Evolutionary conservation across 345 rosid species (phyloP).

Genomic region (Sapria himalayana): DNA sequence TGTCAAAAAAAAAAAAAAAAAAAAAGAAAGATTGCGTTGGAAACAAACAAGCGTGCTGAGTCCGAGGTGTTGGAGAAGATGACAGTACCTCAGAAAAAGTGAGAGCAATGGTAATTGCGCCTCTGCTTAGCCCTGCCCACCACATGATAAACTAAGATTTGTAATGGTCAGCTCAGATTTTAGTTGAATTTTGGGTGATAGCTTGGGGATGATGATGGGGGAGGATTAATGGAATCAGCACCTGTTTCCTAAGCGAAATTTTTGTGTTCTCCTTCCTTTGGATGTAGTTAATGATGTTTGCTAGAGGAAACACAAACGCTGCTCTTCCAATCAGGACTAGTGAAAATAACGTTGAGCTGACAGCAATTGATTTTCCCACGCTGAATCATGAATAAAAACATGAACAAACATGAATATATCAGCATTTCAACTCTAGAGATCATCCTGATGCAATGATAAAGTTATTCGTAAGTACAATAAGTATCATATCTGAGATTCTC

Average conservation of each 20-base stretch:
- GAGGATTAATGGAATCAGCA: constrained; percentile 4
- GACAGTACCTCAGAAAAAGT: constrained; percentile 27
- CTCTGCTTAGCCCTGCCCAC: constrained; percentile 79
- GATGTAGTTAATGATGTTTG: constrained; percentile 23
- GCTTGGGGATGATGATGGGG: constrained; percentile 1
- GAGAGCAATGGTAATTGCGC: constrained; percentile 54
- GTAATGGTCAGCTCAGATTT: constrained; percentile 7
- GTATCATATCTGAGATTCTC: no score
- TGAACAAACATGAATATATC: no score
- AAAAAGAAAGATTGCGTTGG: no score
- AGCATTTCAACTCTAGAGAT: no score
- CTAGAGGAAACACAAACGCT: constrained; percentile 37
- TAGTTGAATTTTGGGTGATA: neutral
- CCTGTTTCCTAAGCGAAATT: constrained; percentile 36
- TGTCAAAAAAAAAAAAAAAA: neutral
- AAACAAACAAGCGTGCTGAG: no score
- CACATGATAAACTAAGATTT: constrained; percentile 40
- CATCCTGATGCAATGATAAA: no score
- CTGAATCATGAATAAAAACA: constrained; percentile 17
- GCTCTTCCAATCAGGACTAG: constrained; percentile 44
- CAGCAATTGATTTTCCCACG: constrained; percentile 22
- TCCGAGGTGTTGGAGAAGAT: neutral
- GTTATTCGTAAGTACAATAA: no score
- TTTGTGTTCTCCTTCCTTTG: constrained; percentile 12
- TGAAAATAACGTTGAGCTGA: constrained; percentile 29